Conservation (phyloP, 2,329 filamentous ascomycete genomes). For the Colletotrichum cereale region DNA sequence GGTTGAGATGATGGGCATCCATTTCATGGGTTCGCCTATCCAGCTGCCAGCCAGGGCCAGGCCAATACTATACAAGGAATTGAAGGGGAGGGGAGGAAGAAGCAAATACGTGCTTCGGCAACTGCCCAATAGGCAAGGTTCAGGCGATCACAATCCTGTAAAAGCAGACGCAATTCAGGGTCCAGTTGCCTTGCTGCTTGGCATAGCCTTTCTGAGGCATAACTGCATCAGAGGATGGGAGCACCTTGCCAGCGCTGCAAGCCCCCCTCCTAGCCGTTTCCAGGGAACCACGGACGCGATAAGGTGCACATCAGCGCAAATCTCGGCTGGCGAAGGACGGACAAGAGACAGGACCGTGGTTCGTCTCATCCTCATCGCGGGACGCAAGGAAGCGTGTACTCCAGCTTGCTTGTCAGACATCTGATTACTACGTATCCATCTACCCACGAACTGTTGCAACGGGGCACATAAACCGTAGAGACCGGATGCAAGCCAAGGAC, state of each 20-base stretch:
- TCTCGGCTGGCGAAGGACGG: neutral
- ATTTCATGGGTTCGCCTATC: neutral
- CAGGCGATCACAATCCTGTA: slow-evolving; percentile 1
- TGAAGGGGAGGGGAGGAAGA: neutral
- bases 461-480: neutral
- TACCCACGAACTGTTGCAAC: neutral
- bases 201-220: neutral
- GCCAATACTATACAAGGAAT: neutral
- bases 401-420: neutral
- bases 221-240: neutral
- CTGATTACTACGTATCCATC: no score
- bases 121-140: neutral
- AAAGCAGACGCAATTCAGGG: slow-evolving; percentile 6
- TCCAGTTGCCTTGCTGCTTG: neutral
- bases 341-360: neutral
- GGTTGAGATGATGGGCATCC: neutral
- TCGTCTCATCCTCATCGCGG: neutral
- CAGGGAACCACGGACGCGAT: neutral
- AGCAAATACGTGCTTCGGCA: neutral
- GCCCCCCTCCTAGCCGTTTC: neutral
- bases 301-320: neutral
- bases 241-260: neutral
- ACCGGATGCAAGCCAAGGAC: neutral
- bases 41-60: no score
- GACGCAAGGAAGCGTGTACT: neutral